Evolutionary conservation across 441 rosid species (phyloP).

Genomic region (Biscutella laevigata): DNA sequence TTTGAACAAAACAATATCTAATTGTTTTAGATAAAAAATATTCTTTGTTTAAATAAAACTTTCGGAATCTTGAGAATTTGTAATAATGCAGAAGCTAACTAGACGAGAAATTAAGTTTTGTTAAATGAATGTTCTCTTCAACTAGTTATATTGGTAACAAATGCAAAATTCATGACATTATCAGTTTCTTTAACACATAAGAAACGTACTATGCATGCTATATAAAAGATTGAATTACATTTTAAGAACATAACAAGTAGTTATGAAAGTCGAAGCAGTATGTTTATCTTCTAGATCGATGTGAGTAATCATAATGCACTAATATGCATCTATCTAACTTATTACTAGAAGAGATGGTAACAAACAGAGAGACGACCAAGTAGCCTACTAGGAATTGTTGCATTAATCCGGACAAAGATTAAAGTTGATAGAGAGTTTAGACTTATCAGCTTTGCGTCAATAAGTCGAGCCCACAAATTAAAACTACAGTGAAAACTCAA

Average conservation of each 20-base stretch:
- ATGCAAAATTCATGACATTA: too few relatives aligned
- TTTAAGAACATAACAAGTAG: not conserved
- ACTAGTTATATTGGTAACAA: too few relatives aligned
- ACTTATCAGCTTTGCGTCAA: slow-evolving; percentile 17
- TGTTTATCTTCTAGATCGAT: not conserved
- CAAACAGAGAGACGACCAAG: slow-evolving; percentile 3
- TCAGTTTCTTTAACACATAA: too few relatives aligned
- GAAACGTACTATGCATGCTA: too few relatives aligned
- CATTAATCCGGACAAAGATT: slow-evolving; percentile 19
- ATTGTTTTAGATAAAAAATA: too few relatives aligned
- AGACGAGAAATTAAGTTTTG: too few relatives aligned
- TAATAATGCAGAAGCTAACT: too few relatives aligned
- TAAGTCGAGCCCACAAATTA: slow-evolving; percentile 13
- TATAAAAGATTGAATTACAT: not conserved
- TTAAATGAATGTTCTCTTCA: too few relatives aligned
- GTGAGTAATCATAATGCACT: not conserved
- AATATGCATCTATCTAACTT: not conserved
- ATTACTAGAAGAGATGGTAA: not conserved
- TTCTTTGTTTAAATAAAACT: not conserved
- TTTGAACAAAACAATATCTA: too few relatives aligned
- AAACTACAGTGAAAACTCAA: not conserved
- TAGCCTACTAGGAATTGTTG: slow-evolving; percentile 15
- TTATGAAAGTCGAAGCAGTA: not conserved
- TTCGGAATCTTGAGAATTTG: not conserved
- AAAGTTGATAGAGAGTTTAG: slow-evolving; percentile 13